Evolutionary conservation across 495 filamentous ascomycete species (phyloP).

Genomic region (Tuber umbilicatum): DNA sequence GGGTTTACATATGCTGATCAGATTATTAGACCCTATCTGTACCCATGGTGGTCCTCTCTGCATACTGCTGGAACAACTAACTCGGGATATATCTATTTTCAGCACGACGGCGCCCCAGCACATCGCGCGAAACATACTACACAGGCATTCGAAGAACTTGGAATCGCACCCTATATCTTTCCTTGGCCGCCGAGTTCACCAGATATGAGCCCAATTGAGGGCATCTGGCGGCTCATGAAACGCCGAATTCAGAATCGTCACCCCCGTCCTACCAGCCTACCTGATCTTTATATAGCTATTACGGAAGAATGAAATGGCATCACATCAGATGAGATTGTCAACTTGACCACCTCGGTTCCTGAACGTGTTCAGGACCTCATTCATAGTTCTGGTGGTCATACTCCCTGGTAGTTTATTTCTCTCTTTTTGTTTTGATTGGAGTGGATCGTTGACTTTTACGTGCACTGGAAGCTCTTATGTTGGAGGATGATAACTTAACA

Average conservation of each 20-base stretch:
- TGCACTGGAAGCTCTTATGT: no score
- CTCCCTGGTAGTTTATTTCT: no score
- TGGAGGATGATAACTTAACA: no score
- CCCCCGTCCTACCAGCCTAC: not conserved
- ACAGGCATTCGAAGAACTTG: not conserved
- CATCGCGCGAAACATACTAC: constrained; percentile 2
- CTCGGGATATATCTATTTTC: constrained; percentile 6
- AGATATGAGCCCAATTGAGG: constrained; percentile 21
- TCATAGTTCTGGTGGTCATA: no score
- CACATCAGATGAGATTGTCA: not conserved
- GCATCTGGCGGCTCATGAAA: constrained; percentile 16
- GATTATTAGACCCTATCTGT: no score
- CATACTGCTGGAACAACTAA: not conserved
- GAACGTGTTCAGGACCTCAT: not conserved
- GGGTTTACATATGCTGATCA: no score
- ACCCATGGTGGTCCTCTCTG: not conserved
- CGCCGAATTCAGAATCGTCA: not conserved
- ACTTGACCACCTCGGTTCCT: constrained; percentile 4
- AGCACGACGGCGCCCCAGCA: constrained; percentile 8
- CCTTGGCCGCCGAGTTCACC: constrained; percentile 10
- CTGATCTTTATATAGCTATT: constrained; percentile 2
- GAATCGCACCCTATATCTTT: constrained; percentile 4
- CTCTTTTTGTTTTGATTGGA: no score
- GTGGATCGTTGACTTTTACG: no score
- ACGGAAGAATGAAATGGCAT: constrained; percentile 11